Percentiles rank a stretch among this genome's conserved stretches.
These are phyloP conservation scores for Zanthoxylum bungeanum DNA, from an alignment of 345 rosid genomes.

Conservation along the genomic window DNA sequence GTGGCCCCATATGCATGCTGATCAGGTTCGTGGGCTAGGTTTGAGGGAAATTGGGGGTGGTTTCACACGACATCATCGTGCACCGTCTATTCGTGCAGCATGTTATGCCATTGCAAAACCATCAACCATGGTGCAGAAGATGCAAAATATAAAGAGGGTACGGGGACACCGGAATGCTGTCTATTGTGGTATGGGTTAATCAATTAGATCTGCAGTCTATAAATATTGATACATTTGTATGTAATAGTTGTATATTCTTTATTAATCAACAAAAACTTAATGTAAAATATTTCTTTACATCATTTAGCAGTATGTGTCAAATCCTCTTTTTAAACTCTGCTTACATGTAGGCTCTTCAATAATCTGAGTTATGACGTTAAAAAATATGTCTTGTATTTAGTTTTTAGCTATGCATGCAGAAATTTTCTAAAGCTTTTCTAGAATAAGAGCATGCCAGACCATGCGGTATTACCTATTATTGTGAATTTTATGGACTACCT, in stretches of 20 bases:
- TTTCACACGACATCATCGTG: conserved; percentile 88
- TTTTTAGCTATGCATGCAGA: neutral
- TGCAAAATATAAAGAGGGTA: conserved; percentile 89
- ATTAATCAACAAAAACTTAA: neutral
- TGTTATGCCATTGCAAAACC: conserved; percentile 95
- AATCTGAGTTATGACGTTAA: neutral
- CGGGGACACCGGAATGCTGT: conserved; percentile 98
- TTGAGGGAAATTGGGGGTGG: conserved; percentile 99
- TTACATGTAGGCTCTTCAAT: neutral
- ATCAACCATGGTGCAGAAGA: conserved; percentile 86
- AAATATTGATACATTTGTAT: neutral
- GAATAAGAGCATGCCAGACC: neutral
- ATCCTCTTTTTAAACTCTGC: neutral
- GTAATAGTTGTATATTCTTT: neutral
- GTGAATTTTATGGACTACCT: neutral
- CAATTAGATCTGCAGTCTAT: neutral
- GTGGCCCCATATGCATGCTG: conserved; percentile 94
- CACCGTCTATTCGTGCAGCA: conserved; percentile 93
- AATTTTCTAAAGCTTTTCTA: neutral
- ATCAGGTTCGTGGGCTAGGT: conserved; percentile 84
- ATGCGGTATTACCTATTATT: neutral
- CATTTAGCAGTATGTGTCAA: neutral
- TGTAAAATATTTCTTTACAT: neutral
- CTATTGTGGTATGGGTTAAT: conserved; percentile 77
- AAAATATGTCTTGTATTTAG: neutral